phyloP scores from a whole-genome alignment of 2,329 filamentous ascomycete genomes.

The Fonsecaea pugnacius region DNA sequence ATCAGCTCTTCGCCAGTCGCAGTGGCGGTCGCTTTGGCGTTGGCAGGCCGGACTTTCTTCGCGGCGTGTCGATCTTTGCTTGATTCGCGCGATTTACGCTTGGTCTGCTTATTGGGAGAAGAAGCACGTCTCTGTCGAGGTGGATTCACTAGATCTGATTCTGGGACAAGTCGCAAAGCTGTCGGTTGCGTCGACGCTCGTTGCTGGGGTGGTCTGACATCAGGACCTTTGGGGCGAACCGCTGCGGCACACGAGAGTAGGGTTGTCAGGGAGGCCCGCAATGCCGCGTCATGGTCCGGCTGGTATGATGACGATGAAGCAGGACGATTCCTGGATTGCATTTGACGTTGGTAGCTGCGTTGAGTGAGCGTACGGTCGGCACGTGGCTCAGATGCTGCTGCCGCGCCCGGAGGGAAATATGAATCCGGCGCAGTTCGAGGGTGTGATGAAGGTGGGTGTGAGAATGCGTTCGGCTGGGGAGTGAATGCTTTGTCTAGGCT shows the following conservation, averaged over 20 bases:
- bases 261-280: conserved; percentile 91
- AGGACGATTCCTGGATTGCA: conserved; percentile 39
- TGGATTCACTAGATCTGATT: conserved; percentile 55
- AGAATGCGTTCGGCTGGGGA: conserved; percentile 90
- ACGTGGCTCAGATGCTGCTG: conserved; percentile 19
- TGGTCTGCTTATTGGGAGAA: conserved; percentile 33
- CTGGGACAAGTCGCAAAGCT: conserved; percentile 62
- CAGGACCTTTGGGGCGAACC: conserved; percentile 71
- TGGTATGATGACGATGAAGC: conserved; percentile 68
- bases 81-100: conserved; percentile 40
- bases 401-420: conserved; percentile 45
- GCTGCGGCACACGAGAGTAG: conserved; percentile 93
- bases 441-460: conserved; percentile 71
- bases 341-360: conserved; percentile 36
- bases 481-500: conserved; percentile 66
- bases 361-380: conserved; percentile 34
- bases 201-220: conserved; percentile 35
- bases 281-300: conserved; percentile 87
- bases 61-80: conserved; percentile 46
- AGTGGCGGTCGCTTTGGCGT: conserved; percentile 43
- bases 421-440: conserved; percentile 56
- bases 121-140: conserved; percentile 33
- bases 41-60: conserved; percentile 39
- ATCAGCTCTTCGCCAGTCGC: conserved; percentile 45
- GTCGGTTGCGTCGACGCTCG: conserved; percentile 34